phyloP scores from a whole-genome alignment of 164 flowering plant genomes.

The Malania oleifera region DNA sequence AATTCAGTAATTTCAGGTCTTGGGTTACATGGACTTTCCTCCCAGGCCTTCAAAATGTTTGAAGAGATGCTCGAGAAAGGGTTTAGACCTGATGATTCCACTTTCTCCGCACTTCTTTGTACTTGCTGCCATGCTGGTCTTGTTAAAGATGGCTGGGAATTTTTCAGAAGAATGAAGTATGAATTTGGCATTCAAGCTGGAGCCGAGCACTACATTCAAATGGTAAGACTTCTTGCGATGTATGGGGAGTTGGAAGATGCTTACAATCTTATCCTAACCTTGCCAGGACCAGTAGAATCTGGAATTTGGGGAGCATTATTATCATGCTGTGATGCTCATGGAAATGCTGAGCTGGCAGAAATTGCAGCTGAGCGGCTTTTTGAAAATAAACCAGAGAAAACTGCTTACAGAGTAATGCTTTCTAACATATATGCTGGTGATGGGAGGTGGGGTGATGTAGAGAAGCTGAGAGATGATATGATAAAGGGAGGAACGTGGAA shows the following conservation, averaged over 20 bases:
- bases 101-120: conserved; percentile 69
- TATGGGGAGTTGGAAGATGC: conserved; percentile 70
- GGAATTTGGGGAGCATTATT: conserved; percentile 85
- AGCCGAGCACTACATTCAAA: conserved; percentile 66
- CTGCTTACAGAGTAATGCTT: conserved; percentile 62
- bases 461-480: conserved; percentile 45
- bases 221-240: conserved; percentile 80
- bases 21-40: conserved; percentile 57
- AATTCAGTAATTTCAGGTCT: conserved; percentile 63
- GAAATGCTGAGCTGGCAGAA: conserved; percentile 51
- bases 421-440: conserved; percentile 64
- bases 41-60: conserved; percentile 45
- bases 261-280: conserved; percentile 39
- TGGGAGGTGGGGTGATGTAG: conserved; percentile 70
- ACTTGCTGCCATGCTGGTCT: conserved; percentile 73
- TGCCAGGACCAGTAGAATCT: conserved; percentile 46
- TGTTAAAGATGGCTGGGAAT: conserved; percentile 39
- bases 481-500: conserved; percentile 27
- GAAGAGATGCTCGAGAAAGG: conserved; percentile 41
- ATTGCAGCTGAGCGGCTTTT: conserved; percentile 39
- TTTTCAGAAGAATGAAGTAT: conserved; percentile 47
- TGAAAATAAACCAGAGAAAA: conserved; percentile 29
- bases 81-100: conserved; percentile 54
- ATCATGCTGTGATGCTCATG: conserved; percentile 58
- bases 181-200: conserved; percentile 49